Evolutionary conservation across 768 basidiomycete species (phyloP).

Genomic region (Rhizopogon vulgaris): DNA sequence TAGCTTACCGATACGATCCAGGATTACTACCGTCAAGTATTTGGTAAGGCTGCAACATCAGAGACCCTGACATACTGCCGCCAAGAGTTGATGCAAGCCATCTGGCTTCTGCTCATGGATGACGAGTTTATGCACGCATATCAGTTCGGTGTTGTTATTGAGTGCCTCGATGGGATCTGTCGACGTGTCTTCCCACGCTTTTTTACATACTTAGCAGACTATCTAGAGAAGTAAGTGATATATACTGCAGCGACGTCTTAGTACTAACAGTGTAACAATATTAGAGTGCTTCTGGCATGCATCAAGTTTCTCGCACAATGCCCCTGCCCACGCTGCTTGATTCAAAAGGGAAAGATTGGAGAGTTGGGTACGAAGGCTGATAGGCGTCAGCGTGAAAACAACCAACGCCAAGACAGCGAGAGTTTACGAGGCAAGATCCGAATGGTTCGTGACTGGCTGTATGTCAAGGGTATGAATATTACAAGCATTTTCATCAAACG

Average conservation of each 20-base stretch:
- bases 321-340: slow-evolving; percentile 16
- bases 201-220: slow-evolving; percentile 24
- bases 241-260: not conserved
- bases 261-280: slow-evolving; percentile 12
- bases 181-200: slow-evolving; percentile 10
- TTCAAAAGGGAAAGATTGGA: slow-evolving; percentile 4
- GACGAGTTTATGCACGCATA: slow-evolving; percentile 19
- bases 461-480: not conserved
- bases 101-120: slow-evolving; percentile 17
- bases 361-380: slow-evolving; percentile 10
- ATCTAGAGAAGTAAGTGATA: slow-evolving; percentile 29
- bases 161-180: slow-evolving; percentile 13
- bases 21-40: slow-evolving; percentile 4
- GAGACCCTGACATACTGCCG: slow-evolving; percentile 9
- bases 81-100: slow-evolving; percentile 19
- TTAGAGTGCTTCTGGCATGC: no score
- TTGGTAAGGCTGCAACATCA: not conserved
- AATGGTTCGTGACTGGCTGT: slow-evolving; percentile 2
- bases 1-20: slow-evolving; percentile 13
- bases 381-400: not conserved
- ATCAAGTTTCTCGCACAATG: slow-evolving; percentile 14
- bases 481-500: not conserved
- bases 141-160: slow-evolving; percentile 12
- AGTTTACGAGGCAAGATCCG: not conserved
- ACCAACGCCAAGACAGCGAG: not conserved